Base-by-base conservation (phyloP, 1,284 basidiomycete species). In the Coniferiporia weirii region DNA sequence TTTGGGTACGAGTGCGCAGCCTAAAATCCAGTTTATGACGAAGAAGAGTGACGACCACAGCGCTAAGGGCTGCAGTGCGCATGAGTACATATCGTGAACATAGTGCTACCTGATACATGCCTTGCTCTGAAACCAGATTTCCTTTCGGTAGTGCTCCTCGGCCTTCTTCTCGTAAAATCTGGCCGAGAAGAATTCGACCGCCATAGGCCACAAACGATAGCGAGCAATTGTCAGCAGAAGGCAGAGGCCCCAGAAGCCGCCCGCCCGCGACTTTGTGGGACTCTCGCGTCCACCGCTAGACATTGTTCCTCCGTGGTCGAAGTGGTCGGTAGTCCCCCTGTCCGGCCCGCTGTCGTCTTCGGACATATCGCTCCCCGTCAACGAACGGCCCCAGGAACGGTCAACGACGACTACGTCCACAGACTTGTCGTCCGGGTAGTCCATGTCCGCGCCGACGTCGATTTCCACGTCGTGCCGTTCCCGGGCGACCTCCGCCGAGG, bases 371-470 rank as follows among this genome's bases (percentile, higher is more conserved):
- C 69, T 76, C 78, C 58, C 79, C 72, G 61, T 83, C 80, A 61
- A 83, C 80, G 32, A 17, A 8, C 45, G 59, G 45, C 4, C 76
- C 86, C 85, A 89, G 40, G 76, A 71, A 50, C 85, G 79, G 70
- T 89, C 87, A 15, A 89, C 85, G n/a, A 89, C 80, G 15, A 88
- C 80, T 71, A 85, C 79, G 68, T 90, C 79, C 1, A 89, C 81
- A 12, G 60, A 56, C 35, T 66, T 68, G n/a, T 71, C 71, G 38
- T 72, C 70, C 52, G 75, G 70, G 34, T 69, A 71, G 13, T 63
- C 71, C 61, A 66, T 72, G 34, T 67, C 66, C 34, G 66, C 70
- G 27, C 67, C 72, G 1, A 63, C 64, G 20, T 60, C 65, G 19
- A 67, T 66, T 56, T 68, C 61, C 48, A 61, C 69, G 22, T 27